Conservation (phyloP, 768 basidiomycete genomes). For the Mycena venus region DNA sequence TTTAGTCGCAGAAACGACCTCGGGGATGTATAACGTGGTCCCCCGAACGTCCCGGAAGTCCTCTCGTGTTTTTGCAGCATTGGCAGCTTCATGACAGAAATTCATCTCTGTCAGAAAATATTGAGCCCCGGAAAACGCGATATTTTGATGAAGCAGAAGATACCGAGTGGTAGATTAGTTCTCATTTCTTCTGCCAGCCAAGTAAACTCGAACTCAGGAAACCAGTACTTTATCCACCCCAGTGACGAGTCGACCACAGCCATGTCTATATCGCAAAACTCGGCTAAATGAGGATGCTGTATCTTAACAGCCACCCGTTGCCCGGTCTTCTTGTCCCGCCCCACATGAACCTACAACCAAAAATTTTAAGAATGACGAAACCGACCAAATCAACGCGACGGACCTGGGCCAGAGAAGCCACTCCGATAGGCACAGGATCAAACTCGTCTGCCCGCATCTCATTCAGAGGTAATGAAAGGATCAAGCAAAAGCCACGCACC, state of each 20-base stretch:
- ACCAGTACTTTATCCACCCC: constrained; percentile 91
- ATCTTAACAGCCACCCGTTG: constrained; percentile 90
- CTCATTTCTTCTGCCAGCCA: constrained; percentile 98
- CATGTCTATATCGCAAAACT: constrained; percentile 94
- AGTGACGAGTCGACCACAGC: constrained; percentile 84
- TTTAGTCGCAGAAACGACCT: constrained; percentile 84
- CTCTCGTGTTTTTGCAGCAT: constrained; percentile 76
- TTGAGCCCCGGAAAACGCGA: neutral
- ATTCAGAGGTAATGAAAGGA: neutral
- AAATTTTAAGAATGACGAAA: neutral
- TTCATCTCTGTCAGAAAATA: constrained; percentile 91
- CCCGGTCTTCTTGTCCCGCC: constrained; percentile 77
- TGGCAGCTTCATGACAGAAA: constrained; percentile 90
- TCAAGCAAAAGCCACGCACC: constrained; percentile 30
- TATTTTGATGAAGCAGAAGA: neutral
- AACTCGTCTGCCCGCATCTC: constrained; percentile 64
- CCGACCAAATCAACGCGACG: neutral
- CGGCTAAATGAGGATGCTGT: constrained; percentile 94
- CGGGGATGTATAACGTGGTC: constrained; percentile 90
- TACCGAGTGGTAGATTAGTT: constrained; percentile 61
- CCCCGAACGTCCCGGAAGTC: constrained; percentile 76
- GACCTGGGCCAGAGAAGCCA: constrained; percentile 91
- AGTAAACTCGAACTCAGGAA: constrained; percentile 95
- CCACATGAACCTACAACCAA: constrained; percentile 77
- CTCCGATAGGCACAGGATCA: constrained; percentile 90